Conservation (phyloP, 805 yeast genomes). For the Ogataea trehaloabstinens region DNA sequence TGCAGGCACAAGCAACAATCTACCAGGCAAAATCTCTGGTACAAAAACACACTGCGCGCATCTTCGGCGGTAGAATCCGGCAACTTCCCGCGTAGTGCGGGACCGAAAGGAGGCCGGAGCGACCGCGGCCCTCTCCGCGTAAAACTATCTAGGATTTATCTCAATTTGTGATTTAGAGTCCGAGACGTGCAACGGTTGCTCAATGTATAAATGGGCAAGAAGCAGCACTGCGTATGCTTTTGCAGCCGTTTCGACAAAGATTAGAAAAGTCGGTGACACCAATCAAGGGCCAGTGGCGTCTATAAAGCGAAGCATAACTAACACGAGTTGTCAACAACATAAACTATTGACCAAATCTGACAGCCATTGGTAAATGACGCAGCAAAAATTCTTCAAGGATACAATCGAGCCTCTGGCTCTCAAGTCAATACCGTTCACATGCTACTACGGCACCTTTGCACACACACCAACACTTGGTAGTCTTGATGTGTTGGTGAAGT, state of each 20-base stretch:
- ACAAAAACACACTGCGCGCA: too few relatives aligned
- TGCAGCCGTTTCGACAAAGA: not conserved
- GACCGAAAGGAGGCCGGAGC: not conserved
- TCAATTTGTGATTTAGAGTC: not conserved
- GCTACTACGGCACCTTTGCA: slow-evolving; percentile 68
- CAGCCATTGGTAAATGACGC: not conserved
- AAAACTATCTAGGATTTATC: not conserved
- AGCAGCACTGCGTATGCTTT: not conserved
- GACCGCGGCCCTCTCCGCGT: not conserved
- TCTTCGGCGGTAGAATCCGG: too few relatives aligned
- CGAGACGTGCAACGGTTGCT: slow-evolving; percentile 1
- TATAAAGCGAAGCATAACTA: too few relatives aligned
- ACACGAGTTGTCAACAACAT: too few relatives aligned
- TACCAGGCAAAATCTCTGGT: too few relatives aligned
- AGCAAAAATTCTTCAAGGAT: slow-evolving; percentile 9
- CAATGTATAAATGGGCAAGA: not conserved
- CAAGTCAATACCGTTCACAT: slow-evolving; percentile 28
- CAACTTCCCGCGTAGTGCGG: slow-evolving; percentile 1
- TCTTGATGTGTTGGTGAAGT: slow-evolving; percentile 52
- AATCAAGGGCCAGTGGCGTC: too few relatives aligned
- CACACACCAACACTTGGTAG: slow-evolving; percentile 65
- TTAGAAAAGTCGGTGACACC: too few relatives aligned
- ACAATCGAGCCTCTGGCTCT: slow-evolving; percentile 19
- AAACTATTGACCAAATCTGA: too few relatives aligned
- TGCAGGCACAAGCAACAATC: too few relatives aligned